Evolutionary conservation across 768 basidiomycete genomes (phyloP).

Genomic region (Serpula lacrymans): DNA sequence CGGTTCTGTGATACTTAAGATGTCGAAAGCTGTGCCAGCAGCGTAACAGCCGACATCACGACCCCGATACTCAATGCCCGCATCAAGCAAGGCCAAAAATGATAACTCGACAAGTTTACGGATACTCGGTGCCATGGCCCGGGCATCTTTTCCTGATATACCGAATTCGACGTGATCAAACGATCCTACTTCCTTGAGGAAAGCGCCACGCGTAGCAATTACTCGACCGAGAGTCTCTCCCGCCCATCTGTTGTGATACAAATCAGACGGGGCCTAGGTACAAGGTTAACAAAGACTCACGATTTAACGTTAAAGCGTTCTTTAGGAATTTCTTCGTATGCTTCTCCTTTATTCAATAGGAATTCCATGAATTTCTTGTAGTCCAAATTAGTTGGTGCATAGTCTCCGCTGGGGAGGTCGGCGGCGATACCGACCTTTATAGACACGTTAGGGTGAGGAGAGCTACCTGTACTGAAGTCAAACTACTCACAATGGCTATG

Average conservation of each 20-base stretch:
- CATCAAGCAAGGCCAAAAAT: constrained; percentile 43
- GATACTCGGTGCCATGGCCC: constrained; percentile 18
- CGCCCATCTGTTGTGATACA: constrained; percentile 29
- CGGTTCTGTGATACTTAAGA: constrained; percentile 23
- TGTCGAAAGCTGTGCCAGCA: constrained; percentile 27
- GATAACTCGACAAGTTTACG: constrained; percentile 36
- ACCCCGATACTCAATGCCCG: constrained; percentile 44
- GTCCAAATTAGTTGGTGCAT: constrained; percentile 28
- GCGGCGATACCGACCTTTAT: constrained; percentile 38
- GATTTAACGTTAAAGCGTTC: constrained; percentile 32
- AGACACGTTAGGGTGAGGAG: too few relatives aligned
- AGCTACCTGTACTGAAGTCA: too few relatives aligned
- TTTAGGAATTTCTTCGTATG: constrained; percentile 27
- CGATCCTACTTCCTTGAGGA: constrained; percentile 33
- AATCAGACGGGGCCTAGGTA: too few relatives aligned
- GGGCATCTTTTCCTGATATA: constrained; percentile 10
- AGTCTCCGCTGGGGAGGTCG: constrained; percentile 34
- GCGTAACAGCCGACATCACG: constrained; percentile 41
- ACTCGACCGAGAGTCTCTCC: constrained; percentile 25
- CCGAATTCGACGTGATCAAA: constrained; percentile 43
- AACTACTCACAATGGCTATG: too few relatives aligned
- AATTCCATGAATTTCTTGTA: constrained; percentile 35
- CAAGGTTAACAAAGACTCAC: too few relatives aligned
- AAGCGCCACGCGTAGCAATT: constrained; percentile 27
- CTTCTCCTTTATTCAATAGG: constrained; percentile 27